Percentiles rank a stretch among this genome's conserved stretches.
Evolutionary conservation across 352 stramenopile species (phyloP).

Genomic region (Globisporangium cylindrosporum): DNA sequence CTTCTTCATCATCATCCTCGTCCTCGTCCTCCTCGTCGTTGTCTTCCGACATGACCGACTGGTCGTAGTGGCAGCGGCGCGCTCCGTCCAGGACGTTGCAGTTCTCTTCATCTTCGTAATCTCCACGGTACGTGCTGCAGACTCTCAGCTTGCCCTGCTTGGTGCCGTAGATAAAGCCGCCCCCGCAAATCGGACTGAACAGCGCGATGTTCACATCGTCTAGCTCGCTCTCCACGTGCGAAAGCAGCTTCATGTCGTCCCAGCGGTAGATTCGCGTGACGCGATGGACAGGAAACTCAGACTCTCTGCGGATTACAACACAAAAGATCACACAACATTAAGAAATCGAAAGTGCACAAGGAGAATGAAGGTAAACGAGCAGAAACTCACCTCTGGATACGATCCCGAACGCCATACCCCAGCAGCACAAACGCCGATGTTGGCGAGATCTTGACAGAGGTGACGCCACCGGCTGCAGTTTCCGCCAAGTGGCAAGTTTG

Average conservation of each 20-base stretch:
- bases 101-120: conserved; percentile 75
- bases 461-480: conserved; percentile 80
- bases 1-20: conserved; percentile 31
- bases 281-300: conserved; percentile 78
- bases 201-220: conserved; percentile 99
- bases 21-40: conserved; percentile 55
- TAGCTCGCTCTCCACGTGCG: conserved; percentile 82
- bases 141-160: conserved; percentile 95
- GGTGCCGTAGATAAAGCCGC: conserved; percentile 98
- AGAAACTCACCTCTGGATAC: conserved; percentile 65
- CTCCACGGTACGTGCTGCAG: conserved; percentile 71
- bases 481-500: conserved; percentile 82
- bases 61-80: conserved; percentile 59
- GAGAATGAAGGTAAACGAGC: background rate
- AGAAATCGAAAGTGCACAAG: conserved; percentile 6
- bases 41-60: conserved; percentile 47
- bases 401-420: conserved; percentile 83
- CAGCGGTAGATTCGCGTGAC: conserved; percentile 88
- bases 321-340: conserved; percentile 6
- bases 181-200: conserved; percentile 96
- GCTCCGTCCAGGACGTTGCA: conserved; percentile 77
- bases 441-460: conserved; percentile 88
- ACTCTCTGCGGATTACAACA: conserved; percentile 37
- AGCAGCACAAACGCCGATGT: conserved; percentile 84
- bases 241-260: conserved; percentile 87